Evolutionary conservation across 2,329 filamentous ascomycete species (phyloP).

Genomic region (Akanthomyces muscarius): DNA sequence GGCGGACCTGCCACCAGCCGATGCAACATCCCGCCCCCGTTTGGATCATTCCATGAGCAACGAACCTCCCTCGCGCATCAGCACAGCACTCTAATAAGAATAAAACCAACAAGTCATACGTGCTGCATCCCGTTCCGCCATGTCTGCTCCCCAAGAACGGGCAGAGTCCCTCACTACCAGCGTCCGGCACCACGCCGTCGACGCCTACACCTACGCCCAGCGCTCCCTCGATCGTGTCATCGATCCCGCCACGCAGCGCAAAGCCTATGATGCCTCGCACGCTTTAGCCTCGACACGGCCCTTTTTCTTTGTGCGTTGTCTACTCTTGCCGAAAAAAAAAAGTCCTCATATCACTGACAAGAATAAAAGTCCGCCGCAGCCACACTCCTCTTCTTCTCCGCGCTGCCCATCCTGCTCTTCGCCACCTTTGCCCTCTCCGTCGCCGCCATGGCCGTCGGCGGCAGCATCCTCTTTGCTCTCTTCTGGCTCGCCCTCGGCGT

Average conservation of each 20-base stretch:
- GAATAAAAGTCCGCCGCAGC: slow-evolving; percentile 59
- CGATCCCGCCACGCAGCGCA: slow-evolving; percentile 56
- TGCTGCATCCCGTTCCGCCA: not conserved
- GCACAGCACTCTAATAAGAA: not conserved
- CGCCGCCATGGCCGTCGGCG: slow-evolving; percentile 57
- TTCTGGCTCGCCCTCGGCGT: slow-evolving; percentile 65
- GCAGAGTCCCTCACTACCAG: slow-evolving; percentile 21
- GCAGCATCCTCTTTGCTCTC: slow-evolving; percentile 61
- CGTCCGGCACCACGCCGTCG: slow-evolving; percentile 33
- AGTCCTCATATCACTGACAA: not conserved
- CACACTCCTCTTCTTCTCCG: slow-evolving; percentile 60
- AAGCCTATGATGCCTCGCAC: slow-evolving; percentile 49
- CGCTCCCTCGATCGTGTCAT: slow-evolving; percentile 49
- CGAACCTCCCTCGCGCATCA: not conserved
- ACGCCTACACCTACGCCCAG: slow-evolving; percentile 38
- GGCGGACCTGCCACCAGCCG: no score
- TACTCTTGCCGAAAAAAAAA: no score
- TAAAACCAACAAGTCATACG: no score
- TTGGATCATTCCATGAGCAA: no score
- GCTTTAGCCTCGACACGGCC: slow-evolving; percentile 61
- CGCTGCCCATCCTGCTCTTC: slow-evolving; percentile 67
- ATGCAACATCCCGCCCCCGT: no score
- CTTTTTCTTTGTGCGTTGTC: slow-evolving; percentile 58
- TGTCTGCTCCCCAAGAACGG: not conserved
- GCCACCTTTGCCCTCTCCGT: slow-evolving; percentile 60